These are phyloP conservation scores for Erodium moschatum DNA, from an alignment of 441 rosid species.

Conservation along the genomic window DNA sequence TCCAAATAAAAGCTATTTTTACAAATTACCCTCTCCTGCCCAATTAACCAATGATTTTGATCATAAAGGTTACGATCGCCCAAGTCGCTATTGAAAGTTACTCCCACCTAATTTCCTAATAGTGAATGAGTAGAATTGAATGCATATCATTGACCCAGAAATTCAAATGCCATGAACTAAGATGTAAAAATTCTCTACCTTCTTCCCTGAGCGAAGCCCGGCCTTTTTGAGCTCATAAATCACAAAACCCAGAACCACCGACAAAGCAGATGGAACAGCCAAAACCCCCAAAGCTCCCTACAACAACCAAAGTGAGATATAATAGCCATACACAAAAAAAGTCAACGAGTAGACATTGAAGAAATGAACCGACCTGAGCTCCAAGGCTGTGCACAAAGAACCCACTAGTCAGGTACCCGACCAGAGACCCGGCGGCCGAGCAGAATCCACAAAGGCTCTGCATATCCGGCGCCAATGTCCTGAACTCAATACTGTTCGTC, in stretches of 20 bases:
- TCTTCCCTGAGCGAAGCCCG: conserved; percentile 30
- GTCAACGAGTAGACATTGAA: not conserved
- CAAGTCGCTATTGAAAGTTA: too few species aligned
- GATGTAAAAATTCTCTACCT: conserved; percentile 25
- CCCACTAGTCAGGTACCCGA: conserved; percentile 49
- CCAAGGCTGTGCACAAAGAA: conserved; percentile 60
- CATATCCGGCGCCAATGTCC: conserved; percentile 64
- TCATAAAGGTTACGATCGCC: too few species aligned
- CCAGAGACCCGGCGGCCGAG: conserved; percentile 62
- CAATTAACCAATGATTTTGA: too few species aligned
- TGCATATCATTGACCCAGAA: not conserved
- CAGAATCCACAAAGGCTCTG: conserved; percentile 72
- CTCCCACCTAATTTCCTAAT: too few species aligned
- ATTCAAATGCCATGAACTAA: not conserved
- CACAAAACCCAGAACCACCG: conserved; percentile 52
- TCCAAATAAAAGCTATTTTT: too few species aligned
- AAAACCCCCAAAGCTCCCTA: conserved; percentile 55
- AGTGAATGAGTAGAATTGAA: too few species aligned
- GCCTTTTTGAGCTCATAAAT: conserved; percentile 46
- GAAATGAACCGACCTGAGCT: conserved; percentile 42
- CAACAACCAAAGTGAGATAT: not conserved
- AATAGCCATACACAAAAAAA: too few species aligned
- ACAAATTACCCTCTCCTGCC: too few species aligned
- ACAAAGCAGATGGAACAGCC: conserved; percentile 48
- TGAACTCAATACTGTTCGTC: conserved; percentile 46